These are phyloP conservation scores for Didymella sp. DNA, from an alignment of 2,329 filamentous ascomycete species.

Conservation along the genomic window DNA sequence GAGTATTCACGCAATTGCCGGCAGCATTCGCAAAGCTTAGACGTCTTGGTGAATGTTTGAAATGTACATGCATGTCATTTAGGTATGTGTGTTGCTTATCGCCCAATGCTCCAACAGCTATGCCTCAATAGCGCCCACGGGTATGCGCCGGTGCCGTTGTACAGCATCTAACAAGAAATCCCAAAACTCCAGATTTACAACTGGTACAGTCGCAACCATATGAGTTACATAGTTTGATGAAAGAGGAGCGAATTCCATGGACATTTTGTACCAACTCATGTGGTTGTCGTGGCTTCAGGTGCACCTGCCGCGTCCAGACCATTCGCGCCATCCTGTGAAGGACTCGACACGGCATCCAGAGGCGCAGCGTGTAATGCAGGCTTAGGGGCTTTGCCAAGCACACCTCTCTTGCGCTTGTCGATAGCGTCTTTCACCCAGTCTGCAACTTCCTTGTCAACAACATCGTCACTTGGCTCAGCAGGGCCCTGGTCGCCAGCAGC, in stretches of 20 bases:
- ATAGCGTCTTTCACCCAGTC: slow-evolving; percentile 81
- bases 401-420: slow-evolving; percentile 68
- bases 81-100: slow-evolving; percentile 29
- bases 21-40: not conserved
- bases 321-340: slow-evolving; percentile 37
- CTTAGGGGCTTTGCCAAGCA: slow-evolving; percentile 62
- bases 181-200: slow-evolving; percentile 21
- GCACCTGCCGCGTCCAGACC: slow-evolving; percentile 29
- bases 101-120: slow-evolving; percentile 27
- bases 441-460: slow-evolving; percentile 82
- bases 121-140: slow-evolving; percentile 22
- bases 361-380: slow-evolving; percentile 90
- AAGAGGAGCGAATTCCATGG: not conserved
- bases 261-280: slow-evolving; percentile 1
- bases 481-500: slow-evolving; percentile 41
- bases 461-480: slow-evolving; percentile 38
- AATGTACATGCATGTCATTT: slow-evolving; percentile 20
- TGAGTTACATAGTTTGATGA: slow-evolving; percentile 9
- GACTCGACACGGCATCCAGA: slow-evolving; percentile 69
- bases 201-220: slow-evolving; percentile 17
- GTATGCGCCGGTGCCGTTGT: slow-evolving; percentile 26
- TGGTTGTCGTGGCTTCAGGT: slow-evolving; percentile 23
- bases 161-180: slow-evolving; percentile 19
- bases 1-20: too few species aligned
- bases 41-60: not conserved